A percentile compares a stretch with the other conserved stretches of the same genome.
Conservation (phyloP, 1,284 basidiomycete genomes). For the Xerocomus nothofagi region DNA sequence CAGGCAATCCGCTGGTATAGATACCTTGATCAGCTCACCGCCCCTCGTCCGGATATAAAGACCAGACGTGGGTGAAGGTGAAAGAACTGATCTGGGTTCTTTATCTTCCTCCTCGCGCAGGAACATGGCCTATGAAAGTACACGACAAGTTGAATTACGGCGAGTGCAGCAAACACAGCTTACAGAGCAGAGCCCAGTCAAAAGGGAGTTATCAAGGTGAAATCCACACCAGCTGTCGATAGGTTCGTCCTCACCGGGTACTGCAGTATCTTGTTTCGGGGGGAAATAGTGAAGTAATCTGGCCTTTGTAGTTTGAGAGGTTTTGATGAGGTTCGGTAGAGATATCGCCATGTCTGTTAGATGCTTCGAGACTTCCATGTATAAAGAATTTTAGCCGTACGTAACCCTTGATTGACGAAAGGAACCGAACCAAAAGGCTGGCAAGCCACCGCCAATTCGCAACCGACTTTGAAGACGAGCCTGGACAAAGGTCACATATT, state of each 20-base stretch:
- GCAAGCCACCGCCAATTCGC: slow-evolving; percentile 78
- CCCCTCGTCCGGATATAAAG: slow-evolving; percentile 88
- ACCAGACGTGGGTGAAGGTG: slow-evolving; percentile 76
- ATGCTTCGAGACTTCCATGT: slow-evolving; percentile 54
- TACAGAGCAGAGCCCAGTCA: slow-evolving; percentile 88
- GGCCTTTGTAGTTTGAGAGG: slow-evolving; percentile 76
- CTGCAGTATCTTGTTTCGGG: slow-evolving; percentile 43
- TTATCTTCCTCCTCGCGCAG: slow-evolving; percentile 45
- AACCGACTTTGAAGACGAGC: slow-evolving; percentile 79
- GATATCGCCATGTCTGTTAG: slow-evolving; percentile 64
- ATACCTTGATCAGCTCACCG: slow-evolving; percentile 72
- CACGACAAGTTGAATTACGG: background rate
- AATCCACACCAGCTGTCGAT: slow-evolving; percentile 84
- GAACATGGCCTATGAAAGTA: slow-evolving; percentile 72
- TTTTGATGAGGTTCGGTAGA: slow-evolving; percentile 59
- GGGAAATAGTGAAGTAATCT: slow-evolving; percentile 92
- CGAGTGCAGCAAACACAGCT: slow-evolving; percentile 20
- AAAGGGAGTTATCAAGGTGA: slow-evolving; percentile 81
- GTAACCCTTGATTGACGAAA: background rate
- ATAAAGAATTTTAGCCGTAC: slow-evolving; percentile 2
- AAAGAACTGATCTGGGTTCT: slow-evolving; percentile 52
- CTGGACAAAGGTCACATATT: slow-evolving; percentile 34
- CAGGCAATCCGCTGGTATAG: slow-evolving; percentile 77
- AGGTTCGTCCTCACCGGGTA: slow-evolving; percentile 54
- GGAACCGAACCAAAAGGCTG: slow-evolving; percentile 73